Evolutionary conservation across 78 protist genomes (phyloP).

Genomic region (Speleostelium caveatum): DNA sequence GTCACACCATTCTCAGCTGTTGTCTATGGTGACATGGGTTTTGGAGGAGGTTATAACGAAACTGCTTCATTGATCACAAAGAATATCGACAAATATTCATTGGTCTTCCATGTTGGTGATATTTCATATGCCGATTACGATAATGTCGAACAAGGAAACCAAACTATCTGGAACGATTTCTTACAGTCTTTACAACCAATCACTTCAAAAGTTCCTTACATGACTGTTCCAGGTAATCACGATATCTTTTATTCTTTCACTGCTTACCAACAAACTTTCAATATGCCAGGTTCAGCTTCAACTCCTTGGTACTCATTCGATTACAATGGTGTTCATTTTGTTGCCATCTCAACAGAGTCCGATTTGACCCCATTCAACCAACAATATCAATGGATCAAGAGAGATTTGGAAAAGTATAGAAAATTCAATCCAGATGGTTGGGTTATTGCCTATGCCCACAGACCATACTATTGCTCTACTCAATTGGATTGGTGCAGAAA

Average conservation of each 20-base stretch:
- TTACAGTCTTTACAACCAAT: slow-evolving; percentile 22
- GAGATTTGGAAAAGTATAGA: slow-evolving; percentile 38
- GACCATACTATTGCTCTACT: slow-evolving; percentile 74
- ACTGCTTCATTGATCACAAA: slow-evolving; percentile 1
- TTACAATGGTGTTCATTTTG: slow-evolving; percentile 59
- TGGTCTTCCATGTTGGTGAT: slow-evolving; percentile 64
- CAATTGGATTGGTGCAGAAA: slow-evolving; percentile 66
- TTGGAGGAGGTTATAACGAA: slow-evolving; percentile 64
- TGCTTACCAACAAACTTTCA: slow-evolving; percentile 62
- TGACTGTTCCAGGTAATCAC: slow-evolving; percentile 77
- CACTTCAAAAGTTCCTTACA: slow-evolving; percentile 52
- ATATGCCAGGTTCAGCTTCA: slow-evolving; percentile 54
- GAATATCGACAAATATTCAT: slow-evolving; percentile 7
- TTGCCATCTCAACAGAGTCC: slow-evolving; percentile 31
- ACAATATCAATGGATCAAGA: slow-evolving; percentile 74
- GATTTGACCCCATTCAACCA: slow-evolving; percentile 66
- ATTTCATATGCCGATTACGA: slow-evolving; percentile 65
- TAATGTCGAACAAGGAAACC: slow-evolving; percentile 52
- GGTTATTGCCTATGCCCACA: slow-evolving; percentile 68
- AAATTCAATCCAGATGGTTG: slow-evolving; percentile 46
- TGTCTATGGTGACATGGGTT: slow-evolving; percentile 69
- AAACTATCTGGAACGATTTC: slow-evolving; percentile 56
- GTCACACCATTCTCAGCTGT: slow-evolving; percentile 58
- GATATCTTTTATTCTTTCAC: slow-evolving; percentile 56
- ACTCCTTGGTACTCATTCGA: slow-evolving; percentile 69